Evolutionary conservation across 345 rosid genomes (phyloP).

Genomic region (Abelmoschus esculentus): DNA sequence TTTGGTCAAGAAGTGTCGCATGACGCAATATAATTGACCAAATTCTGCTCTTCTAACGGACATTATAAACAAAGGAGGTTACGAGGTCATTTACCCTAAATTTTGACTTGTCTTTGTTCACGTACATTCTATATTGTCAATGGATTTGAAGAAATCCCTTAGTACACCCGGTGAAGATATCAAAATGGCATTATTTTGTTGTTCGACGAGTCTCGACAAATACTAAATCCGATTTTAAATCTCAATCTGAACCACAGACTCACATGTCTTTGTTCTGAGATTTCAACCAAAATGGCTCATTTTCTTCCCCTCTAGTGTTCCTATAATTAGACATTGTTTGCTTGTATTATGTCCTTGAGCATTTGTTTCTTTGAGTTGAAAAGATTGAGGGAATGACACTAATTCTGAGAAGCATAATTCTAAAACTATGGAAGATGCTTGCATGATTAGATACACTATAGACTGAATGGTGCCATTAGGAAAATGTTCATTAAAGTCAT

Average conservation of each 20-base stretch:
- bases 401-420: not conserved
- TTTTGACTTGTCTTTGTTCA: too few species aligned
- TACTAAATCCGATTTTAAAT: constrained; percentile 4
- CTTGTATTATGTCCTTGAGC: not conserved
- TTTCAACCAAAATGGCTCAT: constrained; percentile 15
- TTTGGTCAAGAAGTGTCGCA: too few species aligned
- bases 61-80: too few species aligned
- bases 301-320: constrained; percentile 1
- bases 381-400: not conserved
- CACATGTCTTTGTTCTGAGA: constrained; percentile 23
- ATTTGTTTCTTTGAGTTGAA: not conserved
- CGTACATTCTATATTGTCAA: too few species aligned
- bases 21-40: too few species aligned
- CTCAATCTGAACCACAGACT: constrained; percentile 11
- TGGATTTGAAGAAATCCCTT: not conserved
- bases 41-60: too few species aligned
- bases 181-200: constrained; percentile 14
- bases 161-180: constrained; percentile 25
- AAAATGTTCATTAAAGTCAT: not conserved
- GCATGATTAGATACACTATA: not conserved
- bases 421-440: not conserved
- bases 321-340: not conserved
- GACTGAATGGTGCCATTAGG: not conserved
- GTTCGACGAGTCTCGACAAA: not conserved
- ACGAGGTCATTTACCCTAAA: too few species aligned